Evolutionary conservation across 2,329 filamentous ascomycete genomes (phyloP).

Genomic region (Exophiala calicioides): DNA sequence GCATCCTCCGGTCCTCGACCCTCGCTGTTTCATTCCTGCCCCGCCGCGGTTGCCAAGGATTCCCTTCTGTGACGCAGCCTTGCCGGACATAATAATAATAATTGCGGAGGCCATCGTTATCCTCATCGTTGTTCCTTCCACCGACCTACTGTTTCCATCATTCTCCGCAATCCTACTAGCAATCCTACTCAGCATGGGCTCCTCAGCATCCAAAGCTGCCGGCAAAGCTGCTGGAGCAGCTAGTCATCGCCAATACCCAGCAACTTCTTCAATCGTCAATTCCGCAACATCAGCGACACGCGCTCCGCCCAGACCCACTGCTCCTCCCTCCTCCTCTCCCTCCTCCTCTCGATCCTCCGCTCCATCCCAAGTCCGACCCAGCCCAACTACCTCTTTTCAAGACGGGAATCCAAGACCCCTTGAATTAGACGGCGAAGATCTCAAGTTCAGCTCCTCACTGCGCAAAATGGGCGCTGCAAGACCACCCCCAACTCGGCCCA

Average conservation of each 20-base stretch:
- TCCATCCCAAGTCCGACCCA: slow-evolving; percentile 27
- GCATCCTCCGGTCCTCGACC: too few species aligned
- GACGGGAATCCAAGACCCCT: slow-evolving; percentile 37
- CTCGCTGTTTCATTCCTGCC: too few species aligned
- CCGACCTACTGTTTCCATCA: not conserved
- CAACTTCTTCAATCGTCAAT: slow-evolving; percentile 28
- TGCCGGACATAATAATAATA: too few species aligned
- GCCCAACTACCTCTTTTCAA: slow-evolving; percentile 19
- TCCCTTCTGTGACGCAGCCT: too few species aligned
- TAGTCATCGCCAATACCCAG: slow-evolving; percentile 29
- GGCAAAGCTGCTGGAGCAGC: slow-evolving; percentile 27
- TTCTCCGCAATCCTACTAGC: not conserved
- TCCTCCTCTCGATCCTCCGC: slow-evolving; percentile 12
- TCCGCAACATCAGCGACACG: too few species aligned
- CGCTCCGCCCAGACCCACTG: too few species aligned
- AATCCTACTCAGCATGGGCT: too few species aligned
- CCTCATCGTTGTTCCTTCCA: not conserved
- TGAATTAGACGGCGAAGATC: slow-evolving; percentile 62
- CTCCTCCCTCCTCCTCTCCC: slow-evolving; percentile 16
- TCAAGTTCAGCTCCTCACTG: slow-evolving; percentile 77
- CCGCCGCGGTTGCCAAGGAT: too few species aligned
- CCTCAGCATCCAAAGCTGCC: slow-evolving; percentile 29
- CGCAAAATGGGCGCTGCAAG: slow-evolving; percentile 59
- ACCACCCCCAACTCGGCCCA: slow-evolving; percentile 48
- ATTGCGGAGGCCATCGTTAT: not conserved